Conservation (phyloP, 2,329 filamentous ascomycete species). For the Thelonectria discophora region DNA sequence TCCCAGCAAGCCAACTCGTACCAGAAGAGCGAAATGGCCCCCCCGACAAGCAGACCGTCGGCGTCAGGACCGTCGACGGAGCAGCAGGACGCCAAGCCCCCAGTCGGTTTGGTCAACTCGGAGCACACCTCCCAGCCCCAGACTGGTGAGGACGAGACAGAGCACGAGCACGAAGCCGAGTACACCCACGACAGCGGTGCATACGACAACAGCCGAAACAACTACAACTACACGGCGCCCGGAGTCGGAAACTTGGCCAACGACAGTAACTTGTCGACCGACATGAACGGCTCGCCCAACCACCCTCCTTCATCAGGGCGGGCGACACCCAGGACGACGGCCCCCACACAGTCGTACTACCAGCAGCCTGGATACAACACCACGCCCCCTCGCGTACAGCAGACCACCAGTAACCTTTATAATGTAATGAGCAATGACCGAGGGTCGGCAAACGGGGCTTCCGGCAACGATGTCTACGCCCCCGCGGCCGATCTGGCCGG, state of each 20-base stretch:
- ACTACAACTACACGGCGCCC: slow-evolving; percentile 81
- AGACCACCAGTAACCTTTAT: slow-evolving; percentile 83
- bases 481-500: slow-evolving; percentile 67
- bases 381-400: slow-evolving; percentile 76
- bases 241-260: slow-evolving; percentile 72
- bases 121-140: slow-evolving; percentile 61
- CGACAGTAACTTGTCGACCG: slow-evolving; percentile 82
- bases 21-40: slow-evolving; percentile 88
- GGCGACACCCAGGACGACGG: slow-evolving; percentile 83
- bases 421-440: slow-evolving; percentile 88
- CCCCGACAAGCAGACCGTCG: slow-evolving; percentile 71
- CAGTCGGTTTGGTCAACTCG: slow-evolving; percentile 72
- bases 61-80: slow-evolving; percentile 68
- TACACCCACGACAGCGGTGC: slow-evolving; percentile 85
- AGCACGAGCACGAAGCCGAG: slow-evolving; percentile 81
- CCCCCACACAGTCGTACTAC: slow-evolving; percentile 78
- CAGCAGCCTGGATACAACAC: slow-evolving; percentile 77
- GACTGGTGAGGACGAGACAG: slow-evolving; percentile 71
- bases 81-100: slow-evolving; percentile 67
- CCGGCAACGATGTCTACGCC: slow-evolving; percentile 75
- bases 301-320: slow-evolving; percentile 84
- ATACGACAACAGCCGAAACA: slow-evolving; percentile 76
- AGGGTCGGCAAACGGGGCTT: slow-evolving; percentile 64
- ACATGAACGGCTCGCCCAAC: slow-evolving; percentile 82
- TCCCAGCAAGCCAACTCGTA: slow-evolving; percentile 74